Conservation (phyloP, 129 eudicot species). For the Centella asiatica region DNA sequence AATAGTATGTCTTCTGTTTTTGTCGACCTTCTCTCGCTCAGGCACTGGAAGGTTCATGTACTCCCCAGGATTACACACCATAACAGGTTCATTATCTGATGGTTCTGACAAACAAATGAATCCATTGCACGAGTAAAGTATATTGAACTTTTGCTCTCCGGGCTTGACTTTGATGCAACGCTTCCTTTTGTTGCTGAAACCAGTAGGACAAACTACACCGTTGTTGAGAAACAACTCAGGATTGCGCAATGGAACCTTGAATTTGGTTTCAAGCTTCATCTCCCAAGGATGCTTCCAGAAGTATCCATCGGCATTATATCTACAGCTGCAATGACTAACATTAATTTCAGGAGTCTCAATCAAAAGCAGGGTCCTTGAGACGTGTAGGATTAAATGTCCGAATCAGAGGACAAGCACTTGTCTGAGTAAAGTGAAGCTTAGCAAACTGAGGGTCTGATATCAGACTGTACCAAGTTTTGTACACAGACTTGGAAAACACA, state of each 20-base stretch:
- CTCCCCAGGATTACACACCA: constrained; percentile 2
- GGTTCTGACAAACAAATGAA: constrained; percentile 3
- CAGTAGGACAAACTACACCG: not conserved
- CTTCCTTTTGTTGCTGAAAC: not conserved
- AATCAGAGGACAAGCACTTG: not conserved
- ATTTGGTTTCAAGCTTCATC: not conserved
- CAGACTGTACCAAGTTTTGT: not conserved
- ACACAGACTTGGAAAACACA: not conserved
- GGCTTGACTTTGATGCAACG: not conserved
- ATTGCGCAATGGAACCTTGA: constrained; percentile 1
- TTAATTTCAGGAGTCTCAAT: not conserved
- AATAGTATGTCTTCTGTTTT: not conserved
- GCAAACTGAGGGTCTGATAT: constrained; percentile 3
- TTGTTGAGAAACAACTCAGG: not conserved
- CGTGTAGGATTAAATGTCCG: not conserved
- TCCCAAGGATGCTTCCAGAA: not conserved
- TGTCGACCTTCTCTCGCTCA: not conserved
- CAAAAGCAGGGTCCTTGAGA: not conserved
- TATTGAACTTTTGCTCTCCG: not conserved
- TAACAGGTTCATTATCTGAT: not conserved
- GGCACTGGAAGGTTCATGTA: not conserved
- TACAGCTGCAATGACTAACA: not conserved
- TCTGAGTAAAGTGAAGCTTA: not conserved
- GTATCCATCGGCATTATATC: not conserved
- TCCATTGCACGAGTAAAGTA: not conserved